Base-by-base conservation (phyloP, 2,329 filamentous ascomycete species). In the Sphaerulina musiva region DNA sequence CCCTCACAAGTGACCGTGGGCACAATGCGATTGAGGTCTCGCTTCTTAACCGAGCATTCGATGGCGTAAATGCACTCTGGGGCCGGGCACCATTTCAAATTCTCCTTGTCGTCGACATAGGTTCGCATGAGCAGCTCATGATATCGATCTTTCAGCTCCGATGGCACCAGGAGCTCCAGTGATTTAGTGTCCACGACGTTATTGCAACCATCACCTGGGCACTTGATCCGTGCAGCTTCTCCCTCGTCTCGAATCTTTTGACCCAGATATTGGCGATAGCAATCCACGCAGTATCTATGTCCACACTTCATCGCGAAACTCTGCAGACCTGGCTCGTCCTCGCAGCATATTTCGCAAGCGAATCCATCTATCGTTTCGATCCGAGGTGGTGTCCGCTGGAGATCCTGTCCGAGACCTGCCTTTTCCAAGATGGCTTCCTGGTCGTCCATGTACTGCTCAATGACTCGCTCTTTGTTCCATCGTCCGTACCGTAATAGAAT, bases 201-300 rank as follows among this genome's bases (percentile, higher is more conserved):
- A 66, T 86, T 87, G 72, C 93, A 98, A 34, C 83, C 83, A 56
- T 95, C 86, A 6, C 88, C 84, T 0, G 93, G 92, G 70, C 93
- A 98, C 72, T 95, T 86, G 64, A 98, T 97, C 56, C 91, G 81
- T 23, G 91, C 91, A 1, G 93, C 92, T 71, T 98, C 93, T 38
- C 93, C 93, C 71, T 98, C 93, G 62, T 93, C 90, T 52, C 85
- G 85, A 63, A 98, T 95, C 77, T 98, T 98, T 65, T 95, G 91
- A 1, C 78, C 81, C 26, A 98, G 75, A 66, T 98, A 98, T 48
- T 95, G 90, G 26, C 84, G 80, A 69, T 96, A 98, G 74, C 93
- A 98, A 66, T 89, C 82, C 34, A 91, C 84, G 64, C 93, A 98
- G 70, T 93, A 98, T 48, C 93, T 82, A 70, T 98, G 93, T 1